Evolutionary conservation across 73 alveolate genomes (phyloP).

Genomic region (Tetrahymena malaccensis): DNA sequence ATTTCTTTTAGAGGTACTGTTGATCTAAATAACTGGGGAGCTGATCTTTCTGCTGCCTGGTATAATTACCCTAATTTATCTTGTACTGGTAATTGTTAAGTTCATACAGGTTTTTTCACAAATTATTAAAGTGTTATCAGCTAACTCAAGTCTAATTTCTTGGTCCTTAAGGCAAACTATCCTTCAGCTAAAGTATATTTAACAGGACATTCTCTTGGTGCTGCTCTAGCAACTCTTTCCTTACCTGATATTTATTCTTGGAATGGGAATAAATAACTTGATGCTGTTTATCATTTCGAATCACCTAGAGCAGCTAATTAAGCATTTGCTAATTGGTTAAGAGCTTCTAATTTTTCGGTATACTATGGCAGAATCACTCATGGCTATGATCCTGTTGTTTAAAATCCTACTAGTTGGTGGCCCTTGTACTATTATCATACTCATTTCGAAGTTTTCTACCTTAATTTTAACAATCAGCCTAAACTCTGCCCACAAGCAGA

Average conservation of each 20-base stretch:
- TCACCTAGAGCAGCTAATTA: neutral
- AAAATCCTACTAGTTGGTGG: neutral
- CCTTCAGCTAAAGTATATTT: slow-evolving; percentile 14
- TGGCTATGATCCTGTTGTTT: slow-evolving; percentile 35
- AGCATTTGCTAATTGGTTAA: neutral
- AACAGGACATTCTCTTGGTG: slow-evolving; percentile 44
- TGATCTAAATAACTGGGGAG: neutral
- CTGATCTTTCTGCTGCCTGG: neutral
- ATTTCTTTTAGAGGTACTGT: neutral
- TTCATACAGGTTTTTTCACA: slow-evolving; percentile 16
- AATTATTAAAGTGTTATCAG: neutral
- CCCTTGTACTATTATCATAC: neutral
- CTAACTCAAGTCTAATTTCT: neutral
- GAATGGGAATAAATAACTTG: neutral
- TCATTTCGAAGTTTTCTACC: neutral
- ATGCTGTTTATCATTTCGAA: neutral
- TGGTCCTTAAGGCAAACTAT: neutral
- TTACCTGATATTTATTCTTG: neutral
- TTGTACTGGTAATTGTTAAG: neutral
- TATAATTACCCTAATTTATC: neutral
- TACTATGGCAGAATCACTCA: slow-evolving; percentile 24
- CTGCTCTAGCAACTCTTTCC: slow-evolving; percentile 40
- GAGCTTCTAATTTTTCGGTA: neutral
- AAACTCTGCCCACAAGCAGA: neutral
- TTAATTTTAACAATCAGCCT: neutral